phyloP scores from a whole-genome alignment of 441 rosid species.

The Adansonia rubrostipa region DNA sequence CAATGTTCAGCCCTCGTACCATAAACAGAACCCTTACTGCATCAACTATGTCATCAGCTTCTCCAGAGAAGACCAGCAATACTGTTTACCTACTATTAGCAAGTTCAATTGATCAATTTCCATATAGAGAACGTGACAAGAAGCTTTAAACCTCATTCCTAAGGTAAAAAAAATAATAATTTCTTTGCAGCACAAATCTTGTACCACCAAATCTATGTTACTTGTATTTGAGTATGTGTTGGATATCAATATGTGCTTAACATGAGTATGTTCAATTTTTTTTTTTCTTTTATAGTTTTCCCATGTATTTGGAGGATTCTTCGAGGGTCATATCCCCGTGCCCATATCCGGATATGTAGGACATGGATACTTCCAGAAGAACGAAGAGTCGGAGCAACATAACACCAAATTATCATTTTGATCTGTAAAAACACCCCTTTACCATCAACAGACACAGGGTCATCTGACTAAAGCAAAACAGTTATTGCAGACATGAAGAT shows the following conservation, averaged over 20 bases:
- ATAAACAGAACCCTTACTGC: background rate
- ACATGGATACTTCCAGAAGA: no score
- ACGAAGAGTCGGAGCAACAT: no score
- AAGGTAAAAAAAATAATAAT: background rate
- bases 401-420: background rate
- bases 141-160: slow-evolving; percentile 1
- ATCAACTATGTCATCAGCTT: background rate
- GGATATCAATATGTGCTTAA: background rate
- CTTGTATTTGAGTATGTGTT: no score
- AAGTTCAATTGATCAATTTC: background rate
- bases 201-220: background rate
- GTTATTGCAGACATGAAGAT: background rate
- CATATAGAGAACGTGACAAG: background rate
- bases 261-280: background rate
- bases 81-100: background rate
- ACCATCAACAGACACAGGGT: background rate
- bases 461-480: background rate
- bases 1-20: background rate
- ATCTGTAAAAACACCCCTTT: background rate
- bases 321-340: no score
- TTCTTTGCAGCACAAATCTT: background rate
- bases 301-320: no score
- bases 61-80: background rate
- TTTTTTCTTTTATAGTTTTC: no score
- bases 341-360: no score